These are phyloP conservation scores for Syncephalis plumigaleata DNA, from an alignment of 371 early-diverging fungal species.

Conservation along the genomic window DNA sequence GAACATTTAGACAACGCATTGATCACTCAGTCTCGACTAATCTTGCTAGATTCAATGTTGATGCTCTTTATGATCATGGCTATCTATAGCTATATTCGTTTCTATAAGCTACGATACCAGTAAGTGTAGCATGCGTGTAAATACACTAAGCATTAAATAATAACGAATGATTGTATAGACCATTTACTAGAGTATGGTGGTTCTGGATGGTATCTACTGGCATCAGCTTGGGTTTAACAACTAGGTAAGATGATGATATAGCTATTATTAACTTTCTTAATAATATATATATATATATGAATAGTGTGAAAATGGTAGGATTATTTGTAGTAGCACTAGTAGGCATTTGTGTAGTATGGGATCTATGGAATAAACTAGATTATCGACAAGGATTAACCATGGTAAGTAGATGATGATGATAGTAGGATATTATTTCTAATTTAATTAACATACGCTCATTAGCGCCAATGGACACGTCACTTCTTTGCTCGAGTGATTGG, in stretches of 20 bases:
- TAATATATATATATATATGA: not conserved
- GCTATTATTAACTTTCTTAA: too few relatives aligned
- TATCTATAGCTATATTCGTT: constrained; percentile 69
- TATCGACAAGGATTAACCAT: constrained; percentile 53
- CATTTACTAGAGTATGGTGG: constrained; percentile 52
- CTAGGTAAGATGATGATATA: constrained; percentile 21
- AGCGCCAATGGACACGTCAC: constrained; percentile 41
- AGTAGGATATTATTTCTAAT: not conserved
- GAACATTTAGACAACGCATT: constrained; percentile 56
- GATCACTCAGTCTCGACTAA: constrained; percentile 81
- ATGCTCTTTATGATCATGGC: constrained; percentile 70
- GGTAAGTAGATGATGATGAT: constrained; percentile 14
- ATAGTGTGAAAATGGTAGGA: constrained; percentile 91
- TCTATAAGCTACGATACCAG: constrained; percentile 60
- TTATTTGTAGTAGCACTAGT: constrained; percentile 68
- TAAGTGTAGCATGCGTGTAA: constrained; percentile 9
- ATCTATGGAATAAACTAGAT: constrained; percentile 86
- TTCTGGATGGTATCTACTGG: constrained; percentile 56
- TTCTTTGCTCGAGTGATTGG: constrained; percentile 45
- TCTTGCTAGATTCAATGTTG: constrained; percentile 85
- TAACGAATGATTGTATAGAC: constrained; percentile 15
- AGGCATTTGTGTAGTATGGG: constrained; percentile 71
- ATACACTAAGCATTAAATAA: not conserved
- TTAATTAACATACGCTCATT: constrained; percentile 1
- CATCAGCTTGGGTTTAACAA: constrained; percentile 38